Evolutionary conservation across 2,329 filamentous ascomycete genomes (phyloP).

Genomic region (Tolypocladium endophyticum): DNA sequence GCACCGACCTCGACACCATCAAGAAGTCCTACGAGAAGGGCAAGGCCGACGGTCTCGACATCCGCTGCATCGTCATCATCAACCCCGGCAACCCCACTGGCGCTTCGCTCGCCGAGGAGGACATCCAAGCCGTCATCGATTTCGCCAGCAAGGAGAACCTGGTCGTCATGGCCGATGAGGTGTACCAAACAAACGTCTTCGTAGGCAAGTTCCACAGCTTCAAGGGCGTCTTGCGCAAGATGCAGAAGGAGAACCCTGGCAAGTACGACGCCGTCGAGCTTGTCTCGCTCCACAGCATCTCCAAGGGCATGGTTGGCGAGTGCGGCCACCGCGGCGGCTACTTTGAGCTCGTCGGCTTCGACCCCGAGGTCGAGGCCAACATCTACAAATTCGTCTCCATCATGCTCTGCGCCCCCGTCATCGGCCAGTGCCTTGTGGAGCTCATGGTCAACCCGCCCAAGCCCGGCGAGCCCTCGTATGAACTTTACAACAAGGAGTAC

Average conservation of each 20-base stretch:
- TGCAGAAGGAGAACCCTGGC: slow-evolving; percentile 65
- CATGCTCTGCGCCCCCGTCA: slow-evolving; percentile 88
- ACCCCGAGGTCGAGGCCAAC: slow-evolving; percentile 74
- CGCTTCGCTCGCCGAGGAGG: slow-evolving; percentile 66
- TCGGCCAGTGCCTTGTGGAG: slow-evolving; percentile 93
- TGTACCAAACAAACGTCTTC: slow-evolving; percentile 99
- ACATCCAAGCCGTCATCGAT: slow-evolving; percentile 77
- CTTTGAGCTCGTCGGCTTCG: slow-evolving; percentile 91
- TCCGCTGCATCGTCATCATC: slow-evolving; percentile 91
- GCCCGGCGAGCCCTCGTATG: slow-evolving; percentile 71
- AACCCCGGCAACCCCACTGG: slow-evolving; percentile 98
- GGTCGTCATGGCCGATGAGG: slow-evolving; percentile 89
- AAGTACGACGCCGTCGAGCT: slow-evolving; percentile 81
- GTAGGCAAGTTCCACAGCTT: slow-evolving; percentile 89
- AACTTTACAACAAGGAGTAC: slow-evolving; percentile 79
- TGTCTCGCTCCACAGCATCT: slow-evolving; percentile 83
- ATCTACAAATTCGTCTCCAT: slow-evolving; percentile 99
- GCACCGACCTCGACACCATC: slow-evolving; percentile 75
- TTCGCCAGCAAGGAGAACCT: slow-evolving; percentile 78
- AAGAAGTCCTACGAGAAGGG: slow-evolving; percentile 64
- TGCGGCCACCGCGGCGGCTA: slow-evolving; percentile 96
- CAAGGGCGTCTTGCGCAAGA: slow-evolving; percentile 73
- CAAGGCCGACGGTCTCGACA: slow-evolving; percentile 66
- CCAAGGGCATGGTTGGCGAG: slow-evolving; percentile 98
- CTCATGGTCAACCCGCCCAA: slow-evolving; percentile 94